Evolutionary conservation across 2,329 filamentous ascomycete genomes (phyloP).

Genomic region (Orbilia oligospora): DNA sequence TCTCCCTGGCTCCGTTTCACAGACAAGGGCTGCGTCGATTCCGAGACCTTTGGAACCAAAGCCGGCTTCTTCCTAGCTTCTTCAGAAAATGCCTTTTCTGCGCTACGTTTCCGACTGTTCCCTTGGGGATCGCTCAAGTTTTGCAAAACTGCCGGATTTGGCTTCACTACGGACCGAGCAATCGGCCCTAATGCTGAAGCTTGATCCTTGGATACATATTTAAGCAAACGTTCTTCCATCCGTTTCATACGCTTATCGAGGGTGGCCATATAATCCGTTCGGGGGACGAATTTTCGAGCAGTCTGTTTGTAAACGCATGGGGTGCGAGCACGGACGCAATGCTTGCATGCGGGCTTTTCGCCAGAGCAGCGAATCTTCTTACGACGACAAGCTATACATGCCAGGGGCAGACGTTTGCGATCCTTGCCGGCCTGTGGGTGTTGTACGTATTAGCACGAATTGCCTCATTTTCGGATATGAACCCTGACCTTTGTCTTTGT

Average conservation of each 20-base stretch:
- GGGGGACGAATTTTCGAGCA: constrained; percentile 89
- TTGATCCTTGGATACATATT: constrained; percentile 90
- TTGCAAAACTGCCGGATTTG: constrained; percentile 74
- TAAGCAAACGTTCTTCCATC: constrained; percentile 98
- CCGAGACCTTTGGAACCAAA: constrained; percentile 48
- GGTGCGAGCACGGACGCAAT: constrained; percentile 90
- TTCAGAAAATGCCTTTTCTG: constrained; percentile 87
- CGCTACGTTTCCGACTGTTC: constrained; percentile 80
- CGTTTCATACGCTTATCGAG: constrained; percentile 93
- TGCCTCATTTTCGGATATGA: constrained; percentile 2
- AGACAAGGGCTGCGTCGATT: constrained; percentile 53
- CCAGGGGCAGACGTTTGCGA: constrained; percentile 89
- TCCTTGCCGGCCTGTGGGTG: constrained; percentile 82
- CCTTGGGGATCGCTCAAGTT: constrained; percentile 70
- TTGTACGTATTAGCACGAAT: constrained; percentile 54
- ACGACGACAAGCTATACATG: constrained; percentile 93
- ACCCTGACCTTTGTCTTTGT: constrained; percentile 78
- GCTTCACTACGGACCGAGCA: constrained; percentile 86
- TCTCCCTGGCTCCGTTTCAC: constrained; percentile 57
- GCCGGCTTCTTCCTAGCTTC: constrained; percentile 58
- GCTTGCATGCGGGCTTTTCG: constrained; percentile 97
- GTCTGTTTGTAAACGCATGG: constrained; percentile 99
- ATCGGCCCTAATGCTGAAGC: constrained; percentile 77
- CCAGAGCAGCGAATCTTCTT: constrained; percentile 99
- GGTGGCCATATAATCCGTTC: constrained; percentile 99